A percentile compares a stretch with the other conserved stretches of the same genome.
phyloP scores from a whole-genome alignment of 1,139 yeast species.

The Barnettozyma hawaiiensis region DNA sequence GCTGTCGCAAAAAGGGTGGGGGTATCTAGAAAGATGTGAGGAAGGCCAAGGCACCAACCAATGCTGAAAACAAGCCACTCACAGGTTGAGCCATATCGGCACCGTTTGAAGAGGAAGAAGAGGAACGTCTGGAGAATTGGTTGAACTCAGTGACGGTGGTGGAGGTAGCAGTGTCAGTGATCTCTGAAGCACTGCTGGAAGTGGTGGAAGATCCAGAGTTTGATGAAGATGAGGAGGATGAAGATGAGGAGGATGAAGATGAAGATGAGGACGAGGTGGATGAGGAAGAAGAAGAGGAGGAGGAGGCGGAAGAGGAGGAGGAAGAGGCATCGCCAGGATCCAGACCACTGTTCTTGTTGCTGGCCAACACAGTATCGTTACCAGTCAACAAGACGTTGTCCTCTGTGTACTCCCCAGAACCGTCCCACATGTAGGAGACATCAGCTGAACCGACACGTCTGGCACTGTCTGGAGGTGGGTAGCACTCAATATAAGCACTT shows the following conservation, averaged over 20 bases:
- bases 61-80: neutral
- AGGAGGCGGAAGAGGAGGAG: slow-evolving; percentile 17
- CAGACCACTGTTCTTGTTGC: slow-evolving; percentile 58
- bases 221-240: slow-evolving; percentile 14
- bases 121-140: neutral
- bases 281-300: slow-evolving; percentile 14
- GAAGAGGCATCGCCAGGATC: slow-evolving; percentile 40
- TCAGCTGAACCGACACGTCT: slow-evolving; percentile 37
- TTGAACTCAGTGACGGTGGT: slow-evolving; percentile 9
- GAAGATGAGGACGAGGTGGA: slow-evolving; percentile 17
- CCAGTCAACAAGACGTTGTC: slow-evolving; percentile 52
- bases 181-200: slow-evolving; percentile 8
- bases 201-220: slow-evolving; percentile 7
- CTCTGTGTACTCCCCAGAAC: slow-evolving; percentile 39
- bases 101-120: slow-evolving; percentile 1
- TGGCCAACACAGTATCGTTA: slow-evolving; percentile 54
- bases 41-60: neutral
- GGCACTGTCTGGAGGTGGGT: slow-evolving; percentile 58
- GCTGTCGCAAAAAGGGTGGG: too few species aligned
- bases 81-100: neutral
- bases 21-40: slow-evolving; percentile 1
- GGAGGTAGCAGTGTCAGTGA: slow-evolving; percentile 16
- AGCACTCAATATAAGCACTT: slow-evolving; percentile 56
- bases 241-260: slow-evolving; percentile 17
- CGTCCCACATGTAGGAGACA: slow-evolving; percentile 53